Evolutionary conservation across 331 rosid genomes (phyloP), one percentile per base, ranked within the genome.

Genomic region (Ulmus americana): DNA sequence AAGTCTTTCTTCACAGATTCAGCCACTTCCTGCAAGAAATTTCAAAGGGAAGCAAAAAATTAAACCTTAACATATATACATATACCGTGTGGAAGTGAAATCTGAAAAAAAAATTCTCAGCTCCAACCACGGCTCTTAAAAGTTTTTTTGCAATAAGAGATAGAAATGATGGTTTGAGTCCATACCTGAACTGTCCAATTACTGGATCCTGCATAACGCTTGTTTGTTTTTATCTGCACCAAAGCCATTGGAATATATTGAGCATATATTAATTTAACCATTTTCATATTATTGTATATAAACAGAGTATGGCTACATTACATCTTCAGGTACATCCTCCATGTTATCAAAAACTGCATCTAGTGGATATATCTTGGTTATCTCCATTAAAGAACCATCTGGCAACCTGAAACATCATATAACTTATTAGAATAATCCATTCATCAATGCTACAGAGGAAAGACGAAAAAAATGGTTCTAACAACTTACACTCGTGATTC

Each of bases 241-340:
- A 70, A 35, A 6, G 39, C 70, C 35, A 64, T 60, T 10, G 8
- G 53, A 7, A 61, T 5, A 55, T 1, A 22, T 55, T 40, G 11
- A 59, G 18, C 8, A 22, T 40, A 38, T 39, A 7, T 54, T 28
- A 28, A 28, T 28, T n/a, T 42, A 6, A 52, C 16, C 28, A 6
- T 10, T 56, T 52, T 60, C 39, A 48, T 0, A 18, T 41, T 13
- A 38, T 28, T 6, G 60, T 22, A 46, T 2, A 38, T 12, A 59
- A 67, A 72, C 54, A 22, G 51, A 11, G 49, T 13, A 65, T 61
- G 10, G 47, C 51, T 74, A 63, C 52, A 76, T 86, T 81, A 91
- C 97, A 74, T 91, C 96, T 70, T 91, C 97, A 6, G 97, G 97
- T 39, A 91, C 97, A 65, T 91, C 97, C 39, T 88, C 96, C 14